Percentiles rank a stretch among this genome's conserved stretches.
Conservation (phyloP, 202 grass and related monocot genomes). For the Schoenoplectus triqueter region DNA sequence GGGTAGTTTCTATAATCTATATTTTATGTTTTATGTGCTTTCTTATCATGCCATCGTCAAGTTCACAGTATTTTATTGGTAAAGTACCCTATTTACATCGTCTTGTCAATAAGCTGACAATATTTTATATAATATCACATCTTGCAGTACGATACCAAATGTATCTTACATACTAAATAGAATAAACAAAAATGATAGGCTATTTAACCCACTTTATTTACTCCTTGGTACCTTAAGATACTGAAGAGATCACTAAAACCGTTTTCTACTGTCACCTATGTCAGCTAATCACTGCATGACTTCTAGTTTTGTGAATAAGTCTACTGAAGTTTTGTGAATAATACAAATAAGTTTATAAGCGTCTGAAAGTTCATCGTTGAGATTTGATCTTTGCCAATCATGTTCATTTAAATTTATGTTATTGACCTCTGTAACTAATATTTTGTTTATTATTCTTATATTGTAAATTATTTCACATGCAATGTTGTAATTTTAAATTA, state of each 20-base stretch:
- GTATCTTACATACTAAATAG: background rate
- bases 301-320: background rate
- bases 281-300: background rate
- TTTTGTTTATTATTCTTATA: background rate
- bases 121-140: background rate
- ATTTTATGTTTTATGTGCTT: background rate
- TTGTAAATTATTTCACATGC: background rate
- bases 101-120: background rate
- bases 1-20: conserved; percentile 1
- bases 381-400: background rate
- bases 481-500: background rate
- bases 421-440: background rate
- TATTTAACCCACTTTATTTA: background rate
- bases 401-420: background rate
- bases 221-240: background rate
- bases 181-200: background rate
- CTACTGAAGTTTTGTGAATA: background rate
- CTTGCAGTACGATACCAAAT: background rate
- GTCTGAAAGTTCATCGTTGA: background rate
- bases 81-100: background rate
- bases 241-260: background rate
- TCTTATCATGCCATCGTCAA: background rate
- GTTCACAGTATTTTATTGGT: background rate
- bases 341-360: background rate
- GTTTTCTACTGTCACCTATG: background rate